phyloP scores from a whole-genome alignment of 768 basidiomycete species.

The Termitomyces sp. region DNA sequence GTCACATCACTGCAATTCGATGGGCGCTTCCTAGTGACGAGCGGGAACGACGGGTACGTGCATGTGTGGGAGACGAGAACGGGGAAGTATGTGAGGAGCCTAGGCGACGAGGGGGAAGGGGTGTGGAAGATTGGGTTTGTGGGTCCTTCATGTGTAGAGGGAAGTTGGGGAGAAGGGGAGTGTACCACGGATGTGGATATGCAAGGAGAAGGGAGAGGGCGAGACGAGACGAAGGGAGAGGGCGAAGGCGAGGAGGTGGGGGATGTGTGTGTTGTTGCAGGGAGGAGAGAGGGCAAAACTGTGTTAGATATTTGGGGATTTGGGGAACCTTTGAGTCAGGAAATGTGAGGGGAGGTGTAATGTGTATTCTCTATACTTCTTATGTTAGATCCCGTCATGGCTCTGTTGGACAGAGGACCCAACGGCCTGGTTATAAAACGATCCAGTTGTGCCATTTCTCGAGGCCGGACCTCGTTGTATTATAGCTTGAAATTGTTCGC shows the following conservation, averaged over 20 bases:
- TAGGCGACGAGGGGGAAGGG: slow-evolving; percentile 64
- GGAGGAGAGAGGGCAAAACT: slow-evolving; percentile 75
- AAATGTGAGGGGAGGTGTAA: no score
- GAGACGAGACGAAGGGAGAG: not conserved
- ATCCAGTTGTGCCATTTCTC: no score
- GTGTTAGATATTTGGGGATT: slow-evolving; percentile 86
- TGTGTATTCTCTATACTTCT: no score
- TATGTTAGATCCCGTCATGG: no score
- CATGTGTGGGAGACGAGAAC: slow-evolving; percentile 63
- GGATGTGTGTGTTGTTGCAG: slow-evolving; percentile 72
- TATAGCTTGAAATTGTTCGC: no score
- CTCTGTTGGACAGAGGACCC: no score
- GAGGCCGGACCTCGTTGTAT: no score
- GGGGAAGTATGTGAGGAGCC: slow-evolving; percentile 61
- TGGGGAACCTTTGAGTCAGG: slow-evolving; percentile 2
- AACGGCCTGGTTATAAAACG: no score
- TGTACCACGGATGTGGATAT: slow-evolving; percentile 26
- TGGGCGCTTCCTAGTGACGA: slow-evolving; percentile 72
- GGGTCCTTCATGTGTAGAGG: slow-evolving; percentile 1
- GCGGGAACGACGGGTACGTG: slow-evolving; percentile 83
- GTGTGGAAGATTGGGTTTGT: slow-evolving; percentile 86
- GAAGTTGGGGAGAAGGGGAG: not conserved
- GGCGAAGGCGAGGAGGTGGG: slow-evolving; percentile 27
- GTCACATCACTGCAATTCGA: slow-evolving; percentile 88
- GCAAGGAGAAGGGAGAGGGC: not conserved